Conservation (phyloP, 1,139 yeast genomes). For the Arxiozyma telluris region DNA sequence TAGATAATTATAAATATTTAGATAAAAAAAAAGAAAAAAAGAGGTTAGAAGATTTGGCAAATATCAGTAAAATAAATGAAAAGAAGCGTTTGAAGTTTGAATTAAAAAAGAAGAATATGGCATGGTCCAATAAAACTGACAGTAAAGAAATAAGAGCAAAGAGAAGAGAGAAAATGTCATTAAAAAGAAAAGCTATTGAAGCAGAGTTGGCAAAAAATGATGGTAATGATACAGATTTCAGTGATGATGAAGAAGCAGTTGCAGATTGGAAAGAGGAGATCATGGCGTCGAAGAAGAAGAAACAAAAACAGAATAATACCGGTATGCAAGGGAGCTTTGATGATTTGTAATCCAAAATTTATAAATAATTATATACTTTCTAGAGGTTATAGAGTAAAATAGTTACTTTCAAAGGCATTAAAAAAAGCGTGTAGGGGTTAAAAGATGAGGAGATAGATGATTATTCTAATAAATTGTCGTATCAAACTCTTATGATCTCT, state of each 20-base stretch:
- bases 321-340: conserved; percentile 60
- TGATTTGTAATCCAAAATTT: conserved; percentile 40
- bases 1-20: conserved; percentile 57
- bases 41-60: conserved; percentile 50
- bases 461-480: background rate
- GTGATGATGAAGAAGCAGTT: conserved; percentile 43
- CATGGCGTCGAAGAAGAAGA: conserved; percentile 52
- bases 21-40: conserved; percentile 57
- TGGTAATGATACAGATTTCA: conserved; percentile 33
- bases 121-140: conserved; percentile 73
- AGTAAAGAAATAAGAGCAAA: conserved; percentile 55
- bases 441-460: too few species aligned
- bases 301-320: conserved; percentile 31
- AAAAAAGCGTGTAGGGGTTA: background rate
- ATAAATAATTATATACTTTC: background rate
- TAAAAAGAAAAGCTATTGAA: conserved; percentile 57
- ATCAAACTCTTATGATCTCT: background rate
- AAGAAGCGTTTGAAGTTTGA: conserved; percentile 42
- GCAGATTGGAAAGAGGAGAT: conserved; percentile 88
- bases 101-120: conserved; percentile 46
- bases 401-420: background rate
- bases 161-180: conserved; percentile 54
- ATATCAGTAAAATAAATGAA: conserved; percentile 35
- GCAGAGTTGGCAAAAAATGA: conserved; percentile 37
- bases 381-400: background rate